Conservation (phyloP, 768 basidiomycete genomes). For the Boletales sp. region DNA sequence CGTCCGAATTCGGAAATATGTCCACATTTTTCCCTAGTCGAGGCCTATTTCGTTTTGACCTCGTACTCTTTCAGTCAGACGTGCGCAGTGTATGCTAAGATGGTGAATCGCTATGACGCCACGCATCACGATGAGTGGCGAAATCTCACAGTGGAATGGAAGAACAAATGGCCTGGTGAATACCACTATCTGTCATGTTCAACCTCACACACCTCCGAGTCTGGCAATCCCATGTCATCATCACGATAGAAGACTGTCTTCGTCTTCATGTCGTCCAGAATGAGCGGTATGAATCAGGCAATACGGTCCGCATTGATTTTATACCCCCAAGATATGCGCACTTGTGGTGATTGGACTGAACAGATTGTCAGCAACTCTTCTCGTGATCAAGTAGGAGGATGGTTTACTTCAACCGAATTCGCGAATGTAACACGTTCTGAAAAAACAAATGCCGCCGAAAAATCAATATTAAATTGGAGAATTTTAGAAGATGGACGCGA, state of each 20-base stretch:
- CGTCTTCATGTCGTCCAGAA: slow-evolving; percentile 38
- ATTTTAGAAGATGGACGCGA: slow-evolving; percentile 20
- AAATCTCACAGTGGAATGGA: slow-evolving; percentile 33
- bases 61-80: slow-evolving; percentile 20
- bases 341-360: slow-evolving; percentile 28
- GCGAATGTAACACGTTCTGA: slow-evolving; percentile 18
- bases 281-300: slow-evolving; percentile 34
- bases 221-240: slow-evolving; percentile 32
- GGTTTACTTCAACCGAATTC: slow-evolving; percentile 15
- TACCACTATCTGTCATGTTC: slow-evolving; percentile 40
- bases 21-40: background rate
- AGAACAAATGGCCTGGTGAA: slow-evolving; percentile 33
- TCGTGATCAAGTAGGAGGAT: slow-evolving; percentile 18
- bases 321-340: slow-evolving; percentile 31
- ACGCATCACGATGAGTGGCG: slow-evolving; percentile 39
- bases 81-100: slow-evolving; percentile 38
- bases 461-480: slow-evolving; percentile 20
- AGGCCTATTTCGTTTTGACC: background rate
- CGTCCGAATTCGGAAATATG: slow-evolving; percentile 28
- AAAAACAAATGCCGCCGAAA: slow-evolving; percentile 2
- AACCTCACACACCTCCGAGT: slow-evolving; percentile 41
- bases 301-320: slow-evolving; percentile 35
- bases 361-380: slow-evolving; percentile 5
- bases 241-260: slow-evolving; percentile 41
- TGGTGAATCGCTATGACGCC: slow-evolving; percentile 46